Percentiles rank a stretch among this genome's conserved stretches.
Conservation (phyloP, 495 filamentous ascomycete species). For the Penicillium pulvis region DNA sequence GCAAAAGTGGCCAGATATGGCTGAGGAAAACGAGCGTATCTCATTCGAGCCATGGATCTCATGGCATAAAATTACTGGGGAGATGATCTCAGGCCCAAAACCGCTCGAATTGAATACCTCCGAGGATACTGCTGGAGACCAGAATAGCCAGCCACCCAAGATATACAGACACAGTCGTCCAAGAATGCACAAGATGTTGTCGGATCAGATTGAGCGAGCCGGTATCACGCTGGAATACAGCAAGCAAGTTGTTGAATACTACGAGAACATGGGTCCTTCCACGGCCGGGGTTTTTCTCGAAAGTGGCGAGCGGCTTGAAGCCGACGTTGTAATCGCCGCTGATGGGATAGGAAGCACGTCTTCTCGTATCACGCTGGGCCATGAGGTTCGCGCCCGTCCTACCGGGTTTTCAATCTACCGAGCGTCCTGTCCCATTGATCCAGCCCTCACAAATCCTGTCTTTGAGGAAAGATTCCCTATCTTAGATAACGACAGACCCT, state of each 20-base stretch:
- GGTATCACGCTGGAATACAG: constrained; percentile 55
- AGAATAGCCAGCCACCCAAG: constrained; percentile 35
- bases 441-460: neutral
- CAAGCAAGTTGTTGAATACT: constrained; percentile 50
- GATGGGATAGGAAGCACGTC: constrained; percentile 58
- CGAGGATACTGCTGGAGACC: neutral
- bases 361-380: constrained; percentile 39
- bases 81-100: constrained; percentile 48
- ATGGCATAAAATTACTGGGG: constrained; percentile 55
- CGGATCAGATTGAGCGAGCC: constrained; percentile 49
- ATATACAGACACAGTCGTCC: constrained; percentile 49
- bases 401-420: constrained; percentile 20
- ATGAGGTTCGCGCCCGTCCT: constrained; percentile 15
- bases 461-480: neutral
- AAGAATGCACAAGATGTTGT: constrained; percentile 58
- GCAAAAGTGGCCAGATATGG: constrained; percentile 58
- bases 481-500: neutral
- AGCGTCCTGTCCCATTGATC: neutral
- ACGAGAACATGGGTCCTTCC: constrained; percentile 39
- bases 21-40: constrained; percentile 47
- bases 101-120: constrained; percentile 24
- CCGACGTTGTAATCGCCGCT: constrained; percentile 58
- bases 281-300: constrained; percentile 48
- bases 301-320: constrained; percentile 46
- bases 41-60: constrained; percentile 52